phyloP scores from a whole-genome alignment of 2,329 filamentous ascomycete species.

The Pestalotiopsis sp. region DNA sequence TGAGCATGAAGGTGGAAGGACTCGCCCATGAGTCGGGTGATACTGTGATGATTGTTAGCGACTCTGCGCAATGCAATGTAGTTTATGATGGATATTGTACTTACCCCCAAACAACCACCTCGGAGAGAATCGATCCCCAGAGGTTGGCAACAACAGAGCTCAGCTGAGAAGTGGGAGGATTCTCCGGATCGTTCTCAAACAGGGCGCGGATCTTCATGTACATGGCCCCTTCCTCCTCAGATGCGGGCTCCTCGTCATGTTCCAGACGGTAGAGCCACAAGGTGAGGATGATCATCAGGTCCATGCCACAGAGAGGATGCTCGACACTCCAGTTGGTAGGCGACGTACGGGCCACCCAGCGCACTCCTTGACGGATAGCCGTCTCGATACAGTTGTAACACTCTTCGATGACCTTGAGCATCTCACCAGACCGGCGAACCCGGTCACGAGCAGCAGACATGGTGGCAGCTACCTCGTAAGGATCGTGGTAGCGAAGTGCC shows the following conservation, averaged over 20 bases:
- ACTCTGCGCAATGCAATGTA: constrained; percentile 49
- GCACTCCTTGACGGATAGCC: constrained; percentile 89
- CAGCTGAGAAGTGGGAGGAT: constrained; percentile 74
- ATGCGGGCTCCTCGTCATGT: constrained; percentile 93
- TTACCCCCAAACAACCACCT: constrained; percentile 99
- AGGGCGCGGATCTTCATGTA: constrained; percentile 90
- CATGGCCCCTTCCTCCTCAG: constrained; percentile 83
- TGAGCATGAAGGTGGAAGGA: constrained; percentile 97
- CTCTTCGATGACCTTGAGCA: constrained; percentile 98
- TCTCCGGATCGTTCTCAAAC: constrained; percentile 88
- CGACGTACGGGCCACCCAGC: constrained; percentile 97
- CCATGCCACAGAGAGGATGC: constrained; percentile 93
- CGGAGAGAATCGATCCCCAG: constrained; percentile 98
- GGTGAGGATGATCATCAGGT: constrained; percentile 96
- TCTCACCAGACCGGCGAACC: constrained; percentile 92
- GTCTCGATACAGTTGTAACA: constrained; percentile 98
- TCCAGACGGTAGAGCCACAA: constrained; percentile 99
- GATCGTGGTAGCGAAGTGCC: constrained; percentile 93
- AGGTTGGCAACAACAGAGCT: constrained; percentile 94
- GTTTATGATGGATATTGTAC: constrained; percentile 40
- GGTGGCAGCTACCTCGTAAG: constrained; percentile 93
- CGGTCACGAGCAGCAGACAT: constrained; percentile 95
- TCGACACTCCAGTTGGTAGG: constrained; percentile 99
- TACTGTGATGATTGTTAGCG: background rate
- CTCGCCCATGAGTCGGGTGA: constrained; percentile 95